A percentile compares a stretch with the other conserved stretches of the same genome.
These are phyloP conservation scores for Pachyrhizus erosus DNA, from an alignment of 306 rosid species.

Conservation along the genomic window DNA sequence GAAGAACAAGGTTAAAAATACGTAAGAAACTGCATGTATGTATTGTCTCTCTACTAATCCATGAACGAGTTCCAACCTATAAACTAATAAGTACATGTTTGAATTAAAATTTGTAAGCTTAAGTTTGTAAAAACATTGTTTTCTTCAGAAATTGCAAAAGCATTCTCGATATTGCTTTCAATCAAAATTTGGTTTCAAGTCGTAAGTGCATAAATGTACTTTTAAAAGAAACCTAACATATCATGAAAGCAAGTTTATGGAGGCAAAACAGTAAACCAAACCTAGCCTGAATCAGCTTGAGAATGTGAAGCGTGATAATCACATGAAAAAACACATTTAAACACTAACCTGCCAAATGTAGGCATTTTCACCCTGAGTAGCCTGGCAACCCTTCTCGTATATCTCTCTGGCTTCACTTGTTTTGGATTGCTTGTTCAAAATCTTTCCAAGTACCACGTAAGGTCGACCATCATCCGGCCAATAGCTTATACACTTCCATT, in stretches of 20 bases:
- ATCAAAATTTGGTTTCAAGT: too few species aligned
- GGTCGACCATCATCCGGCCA: slow-evolving; percentile 97
- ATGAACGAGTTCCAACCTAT: neutral
- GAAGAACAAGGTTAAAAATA: neutral
- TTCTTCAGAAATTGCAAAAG: too few species aligned
- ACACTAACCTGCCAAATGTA: slow-evolving; percentile 91
- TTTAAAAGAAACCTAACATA: neutral
- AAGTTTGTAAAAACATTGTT: too few species aligned
- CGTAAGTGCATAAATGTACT: too few species aligned
- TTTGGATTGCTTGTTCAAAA: slow-evolving; percentile 74
- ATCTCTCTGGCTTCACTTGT: slow-evolving; percentile 74
- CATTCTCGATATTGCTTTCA: too few species aligned
- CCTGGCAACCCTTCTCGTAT: slow-evolving; percentile 95
- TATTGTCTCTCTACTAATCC: neutral
- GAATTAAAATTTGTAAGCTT: too few species aligned
- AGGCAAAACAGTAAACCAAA: neutral
- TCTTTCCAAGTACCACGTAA: slow-evolving; percentile 85
- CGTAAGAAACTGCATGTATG: neutral
- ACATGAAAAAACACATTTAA: slow-evolving; percentile 12
- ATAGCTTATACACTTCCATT: slow-evolving; percentile 63
- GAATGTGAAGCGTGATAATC: neutral
- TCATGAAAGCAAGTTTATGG: neutral
- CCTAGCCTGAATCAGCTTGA: neutral
- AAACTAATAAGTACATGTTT: neutral
- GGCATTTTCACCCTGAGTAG: slow-evolving; percentile 94